Base-by-base conservation (phyloP, 225 moss, liverwort and hornwort genomes). In the Ulota crispa region DNA sequence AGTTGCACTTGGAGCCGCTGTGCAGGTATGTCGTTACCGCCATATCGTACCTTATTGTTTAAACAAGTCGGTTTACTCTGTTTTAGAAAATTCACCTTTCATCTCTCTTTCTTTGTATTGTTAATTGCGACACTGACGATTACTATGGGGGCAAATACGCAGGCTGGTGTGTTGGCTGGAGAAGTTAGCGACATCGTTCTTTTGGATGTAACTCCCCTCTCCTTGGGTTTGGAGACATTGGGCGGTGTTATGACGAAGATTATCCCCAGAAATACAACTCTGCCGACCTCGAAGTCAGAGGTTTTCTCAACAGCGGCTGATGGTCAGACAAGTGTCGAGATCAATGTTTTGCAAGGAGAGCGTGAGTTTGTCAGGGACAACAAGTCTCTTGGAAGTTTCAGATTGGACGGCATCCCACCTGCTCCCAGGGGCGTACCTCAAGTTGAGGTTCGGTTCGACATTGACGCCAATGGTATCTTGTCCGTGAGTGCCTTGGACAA, bases 241-340 rank as follows among this genome's bases (percentile, higher is more conserved):
- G 97, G 97, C 8, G 95, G 95, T 50, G 97, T 97, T 16, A 95
- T 97, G 97, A 97, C 97, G 2, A 97, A 97, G 79, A 97, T 97
- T 9, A 97, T 97, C 14, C 89, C 93, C 6, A 94, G 97, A 50
- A 97, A 97, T 32, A 97, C 97, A 9, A 97, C 97, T 10, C 78
- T 97, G 7, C 97, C 97, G 0, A 97, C 97, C 1, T 95, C 97
- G 3, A 97, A 97, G 82, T 95, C 97, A 10, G 97, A 97, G 82
- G 93, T 93, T 0, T 97, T 97, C 82, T 97, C 97, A 2, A 97
- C 97, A 4, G 97, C 97, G 10, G 95, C 97, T 1, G 97, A 97
- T 78, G 97, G 97, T 5, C 97, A 97, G 76, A 97, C 97, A 10
- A 97, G 97, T 55, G 97, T 97, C 8, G 97, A 97, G 75, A 97